These are phyloP conservation scores for Lycium barbarum DNA, from an alignment of 257 asterid genomes.

Conservation along the genomic window DNA sequence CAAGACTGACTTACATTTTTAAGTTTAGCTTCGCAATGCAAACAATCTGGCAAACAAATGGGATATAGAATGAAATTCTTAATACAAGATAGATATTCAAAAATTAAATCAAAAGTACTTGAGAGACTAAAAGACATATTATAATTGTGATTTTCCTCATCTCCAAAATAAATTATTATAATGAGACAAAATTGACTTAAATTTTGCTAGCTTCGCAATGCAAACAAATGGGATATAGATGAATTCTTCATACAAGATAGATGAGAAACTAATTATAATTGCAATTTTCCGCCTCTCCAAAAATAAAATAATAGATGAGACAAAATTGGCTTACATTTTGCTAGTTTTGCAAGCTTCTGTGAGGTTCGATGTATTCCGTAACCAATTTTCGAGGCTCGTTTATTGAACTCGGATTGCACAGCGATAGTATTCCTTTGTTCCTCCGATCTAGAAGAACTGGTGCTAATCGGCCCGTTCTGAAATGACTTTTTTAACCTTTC, in stretches of 20 bases:
- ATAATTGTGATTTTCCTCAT: too few relatives aligned
- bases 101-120: not conserved
- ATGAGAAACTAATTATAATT: not conserved
- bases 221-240: too few relatives aligned
- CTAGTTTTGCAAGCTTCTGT: constrained; percentile 90
- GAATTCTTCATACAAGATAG: too few relatives aligned
- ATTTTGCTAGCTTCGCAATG: too few relatives aligned
- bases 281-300: not conserved
- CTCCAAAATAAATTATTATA: too few relatives aligned
- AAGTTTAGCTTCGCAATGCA: not conserved
- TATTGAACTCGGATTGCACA: constrained; percentile 85
- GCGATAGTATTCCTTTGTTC: constrained; percentile 64
- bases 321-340: constrained; percentile 64
- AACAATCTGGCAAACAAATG: not conserved
- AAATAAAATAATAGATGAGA: not conserved
- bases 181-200: too few relatives aligned
- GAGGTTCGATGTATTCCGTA: constrained; percentile 92
- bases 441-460: constrained; percentile 47
- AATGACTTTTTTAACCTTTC: constrained; percentile 65
- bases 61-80: not conserved
- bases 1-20: too few relatives aligned
- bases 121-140: not conserved
- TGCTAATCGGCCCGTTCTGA: constrained; percentile 70
- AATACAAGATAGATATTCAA: not conserved
- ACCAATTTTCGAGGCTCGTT: constrained; percentile 87